Conservation (phyloP, 805 yeast genomes). For the Trichomonascus vanleenenianus region DNA sequence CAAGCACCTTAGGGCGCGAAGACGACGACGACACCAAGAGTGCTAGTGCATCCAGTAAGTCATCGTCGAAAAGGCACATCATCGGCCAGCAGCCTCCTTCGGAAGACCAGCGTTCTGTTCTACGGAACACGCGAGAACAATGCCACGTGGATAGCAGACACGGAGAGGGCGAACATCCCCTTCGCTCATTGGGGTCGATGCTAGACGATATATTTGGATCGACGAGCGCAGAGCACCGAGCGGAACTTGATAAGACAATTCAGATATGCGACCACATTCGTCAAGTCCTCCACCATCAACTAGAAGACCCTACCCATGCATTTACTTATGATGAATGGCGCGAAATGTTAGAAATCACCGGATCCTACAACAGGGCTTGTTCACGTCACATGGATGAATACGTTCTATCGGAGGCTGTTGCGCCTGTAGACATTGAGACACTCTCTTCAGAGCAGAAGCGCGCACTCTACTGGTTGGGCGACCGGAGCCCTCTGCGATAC, state of each 20-base stretch:
- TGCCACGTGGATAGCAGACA: no score
- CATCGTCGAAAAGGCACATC: not conserved
- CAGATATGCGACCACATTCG: no score
- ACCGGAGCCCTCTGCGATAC: constrained; percentile 56
- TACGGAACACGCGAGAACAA: not conserved
- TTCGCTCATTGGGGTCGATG: no score
- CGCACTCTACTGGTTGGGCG: constrained; percentile 54
- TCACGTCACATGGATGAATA: not conserved
- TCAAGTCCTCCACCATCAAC: not conserved
- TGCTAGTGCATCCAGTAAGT: not conserved
- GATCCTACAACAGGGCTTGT: constrained; percentile 5
- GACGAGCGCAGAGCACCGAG: no score
- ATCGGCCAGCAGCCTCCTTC: not conserved
- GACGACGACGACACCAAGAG: not conserved
- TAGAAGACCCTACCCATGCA: constrained; percentile 30
- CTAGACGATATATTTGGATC: no score
- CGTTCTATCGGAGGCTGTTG: not conserved
- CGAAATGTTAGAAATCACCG: constrained; percentile 24
- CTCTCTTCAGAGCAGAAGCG: constrained; percentile 9
- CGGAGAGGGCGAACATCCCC: no score
- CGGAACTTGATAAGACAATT: no score
- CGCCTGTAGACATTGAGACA: not conserved
- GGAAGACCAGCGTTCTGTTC: not conserved
- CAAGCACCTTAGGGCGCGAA: not conserved
- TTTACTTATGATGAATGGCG: constrained; percentile 51